These are phyloP conservation scores for Fusarium denticulatum DNA, from an alignment of 2,329 filamentous ascomycete genomes.

Conservation along the genomic window DNA sequence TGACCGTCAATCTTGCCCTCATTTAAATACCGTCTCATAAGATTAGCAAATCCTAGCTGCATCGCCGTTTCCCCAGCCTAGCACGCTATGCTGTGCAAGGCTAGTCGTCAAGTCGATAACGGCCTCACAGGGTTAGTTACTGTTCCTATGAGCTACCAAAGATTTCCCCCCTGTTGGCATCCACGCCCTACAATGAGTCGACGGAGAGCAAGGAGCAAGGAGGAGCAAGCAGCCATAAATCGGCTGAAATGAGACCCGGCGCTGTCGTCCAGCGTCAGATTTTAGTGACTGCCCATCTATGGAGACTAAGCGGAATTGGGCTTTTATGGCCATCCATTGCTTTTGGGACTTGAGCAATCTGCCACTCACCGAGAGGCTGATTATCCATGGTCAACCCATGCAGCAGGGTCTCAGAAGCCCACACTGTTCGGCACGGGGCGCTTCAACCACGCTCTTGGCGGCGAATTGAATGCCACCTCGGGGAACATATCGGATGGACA, in stretches of 20 bases:
- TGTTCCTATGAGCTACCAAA: background rate
- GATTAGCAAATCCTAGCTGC: background rate
- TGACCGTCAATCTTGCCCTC: conserved; percentile 3
- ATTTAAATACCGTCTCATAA: background rate
- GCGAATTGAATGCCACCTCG: conserved; percentile 16
- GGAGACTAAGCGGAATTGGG: conserved; percentile 4
- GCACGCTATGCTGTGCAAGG: background rate
- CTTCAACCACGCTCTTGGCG: conserved; percentile 7
- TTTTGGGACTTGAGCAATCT: conserved; percentile 1
- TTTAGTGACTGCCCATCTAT: conserved; percentile 14
- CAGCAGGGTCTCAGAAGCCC: background rate
- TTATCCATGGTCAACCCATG: background rate
- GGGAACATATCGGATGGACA: background rate
- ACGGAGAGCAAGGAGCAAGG: background rate
- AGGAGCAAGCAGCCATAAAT: background rate
- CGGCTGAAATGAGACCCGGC: conserved; percentile 5
- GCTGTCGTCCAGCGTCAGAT: conserved; percentile 19
- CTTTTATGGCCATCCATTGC: background rate
- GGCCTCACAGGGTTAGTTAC: conserved; percentile 7
- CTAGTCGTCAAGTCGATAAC: background rate
- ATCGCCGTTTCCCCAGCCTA: conserved; percentile 3
- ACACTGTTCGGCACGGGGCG: conserved; percentile 5
- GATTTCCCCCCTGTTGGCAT: background rate
- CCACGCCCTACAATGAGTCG: background rate
- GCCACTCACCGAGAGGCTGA: background rate